Evolutionary conservation across 2,329 filamentous ascomycete species (phyloP), one percentile per base, ranked within the genome.

Genomic region (Apiospora saccharicola): DNA sequence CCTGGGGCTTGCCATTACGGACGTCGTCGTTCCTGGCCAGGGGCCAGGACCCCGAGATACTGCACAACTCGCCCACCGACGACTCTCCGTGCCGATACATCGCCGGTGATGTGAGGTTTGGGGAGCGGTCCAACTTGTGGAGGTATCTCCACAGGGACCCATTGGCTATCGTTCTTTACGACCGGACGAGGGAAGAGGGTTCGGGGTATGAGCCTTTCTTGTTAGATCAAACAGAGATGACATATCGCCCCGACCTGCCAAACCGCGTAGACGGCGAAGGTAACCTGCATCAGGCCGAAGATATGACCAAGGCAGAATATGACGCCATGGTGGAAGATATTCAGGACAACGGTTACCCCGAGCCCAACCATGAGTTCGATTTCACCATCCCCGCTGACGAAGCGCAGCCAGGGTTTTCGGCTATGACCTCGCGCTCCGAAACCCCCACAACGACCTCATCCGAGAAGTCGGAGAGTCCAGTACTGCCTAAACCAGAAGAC

Each of bases 81-180:
- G 5, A 41, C 8, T 41, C 2, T 26, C 73, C 72, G 47, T 14
- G 44, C 7, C 30, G n/a, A 2, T 76, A 75, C 49, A 26, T 73
- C 13, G 73, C 46, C 1, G 24, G 47, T 10, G 71, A 73, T 4
- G 51, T 73, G 4, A 69, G 74, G 13, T 68, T 72, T 24, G 76
- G 76, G 4, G 76, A 76, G 46, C 19, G 67, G 14, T 74, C 72
- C 1, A 69, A 71, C 1, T 70, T 72, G 4, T 76, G 73, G 71
- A 68, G 71, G 12, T 70, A 73, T 13, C 8, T 44, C 7, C 69
- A 75, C 34, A 3, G 2, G n/a, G 34, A n/a, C 1, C 3, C 53
- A 4, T 41, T 68, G 6, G 41, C 49, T 0, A 14, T 73, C 2
- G n/a, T 34, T 5, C 61, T 16, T 5, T 77, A 76, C 34, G 26